Percentiles rank a stretch among this genome's conserved stretches.
Evolutionary conservation across 805 yeast genomes (phyloP).

Genomic region (Blastobotrys attinorum): DNA sequence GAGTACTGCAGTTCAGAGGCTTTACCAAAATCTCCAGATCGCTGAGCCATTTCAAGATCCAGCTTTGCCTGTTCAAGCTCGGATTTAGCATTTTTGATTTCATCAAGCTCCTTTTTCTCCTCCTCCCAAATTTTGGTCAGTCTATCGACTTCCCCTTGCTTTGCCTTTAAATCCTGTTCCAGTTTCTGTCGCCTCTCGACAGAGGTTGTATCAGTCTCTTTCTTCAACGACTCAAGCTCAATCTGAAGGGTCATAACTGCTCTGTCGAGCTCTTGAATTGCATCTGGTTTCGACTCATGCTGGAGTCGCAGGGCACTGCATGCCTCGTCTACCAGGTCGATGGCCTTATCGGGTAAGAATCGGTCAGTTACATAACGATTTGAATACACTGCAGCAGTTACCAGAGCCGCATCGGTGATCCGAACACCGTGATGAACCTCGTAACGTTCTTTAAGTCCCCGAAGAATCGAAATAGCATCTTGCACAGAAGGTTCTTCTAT

Average conservation of each 20-base stretch:
- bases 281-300: conserved; percentile 96
- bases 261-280: conserved; percentile 81
- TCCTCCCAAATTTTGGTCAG: conserved; percentile 81
- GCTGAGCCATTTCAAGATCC: conserved; percentile 73
- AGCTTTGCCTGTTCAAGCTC: conserved; percentile 77
- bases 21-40: conserved; percentile 75
- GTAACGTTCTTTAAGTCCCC: conserved; percentile 89
- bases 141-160: conserved; percentile 57
- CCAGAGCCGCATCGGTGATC: conserved; percentile 84
- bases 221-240: conserved; percentile 86
- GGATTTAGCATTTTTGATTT: conserved; percentile 69
- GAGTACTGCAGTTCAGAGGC: conserved; percentile 90
- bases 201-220: conserved; percentile 83
- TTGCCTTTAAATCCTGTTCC: conserved; percentile 55
- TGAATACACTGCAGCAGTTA: conserved; percentile 85
- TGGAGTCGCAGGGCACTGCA: conserved; percentile 91
- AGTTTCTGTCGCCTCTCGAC: conserved; percentile 68
- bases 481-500: conserved; percentile 84
- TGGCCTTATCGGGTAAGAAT: conserved; percentile 91
- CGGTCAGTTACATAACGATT: conserved; percentile 88
- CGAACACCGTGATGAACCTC: conserved; percentile 98
- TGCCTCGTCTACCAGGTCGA: conserved; percentile 94
- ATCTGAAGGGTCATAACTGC: conserved; percentile 89
- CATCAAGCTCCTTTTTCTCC: conserved; percentile 69
- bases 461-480: conserved; percentile 82